Conservation (phyloP, 1,284 basidiomycete genomes). For the Vanrija humicola region DNA sequence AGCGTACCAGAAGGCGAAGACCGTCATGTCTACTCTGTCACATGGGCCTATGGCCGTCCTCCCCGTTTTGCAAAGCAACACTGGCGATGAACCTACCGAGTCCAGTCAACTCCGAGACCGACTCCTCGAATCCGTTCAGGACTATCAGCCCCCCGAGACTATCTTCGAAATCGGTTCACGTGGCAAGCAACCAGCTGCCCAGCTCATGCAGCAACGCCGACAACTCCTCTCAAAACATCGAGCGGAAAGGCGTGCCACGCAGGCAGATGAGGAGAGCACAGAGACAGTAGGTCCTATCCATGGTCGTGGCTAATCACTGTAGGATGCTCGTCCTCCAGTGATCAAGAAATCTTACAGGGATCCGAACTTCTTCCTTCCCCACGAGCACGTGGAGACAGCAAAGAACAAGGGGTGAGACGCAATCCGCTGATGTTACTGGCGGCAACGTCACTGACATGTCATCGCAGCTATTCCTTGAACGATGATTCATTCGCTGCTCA, state of each 20-base stretch:
- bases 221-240: too few species aligned
- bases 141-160: constrained; percentile 84
- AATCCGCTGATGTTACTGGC: not conserved
- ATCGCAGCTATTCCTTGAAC: not conserved
- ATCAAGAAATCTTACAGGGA: constrained; percentile 60
- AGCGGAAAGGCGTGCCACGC: too few species aligned
- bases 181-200: constrained; percentile 62
- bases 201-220: constrained; percentile 84
- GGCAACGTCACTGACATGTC: not conserved
- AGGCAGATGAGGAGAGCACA: not conserved
- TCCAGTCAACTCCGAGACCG: constrained; percentile 5
- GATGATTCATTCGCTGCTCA: constrained; percentile 49
- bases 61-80: constrained; percentile 1
- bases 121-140: constrained; percentile 69
- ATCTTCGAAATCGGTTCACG: constrained; percentile 84
- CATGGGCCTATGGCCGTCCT: not conserved
- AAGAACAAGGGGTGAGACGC: constrained; percentile 79
- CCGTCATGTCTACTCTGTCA: not conserved
- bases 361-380: constrained; percentile 83
- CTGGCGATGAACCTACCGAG: not conserved
- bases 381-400: constrained; percentile 78
- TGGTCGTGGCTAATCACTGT: too few species aligned
- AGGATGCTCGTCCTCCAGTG: not conserved
- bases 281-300: constrained; percentile 14
- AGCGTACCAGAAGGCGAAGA: constrained; percentile 56